Evolutionary conservation across 257 asterid species (phyloP), one percentile per base, ranked within the genome.

Genomic region (Osmanthus fragrans): DNA sequence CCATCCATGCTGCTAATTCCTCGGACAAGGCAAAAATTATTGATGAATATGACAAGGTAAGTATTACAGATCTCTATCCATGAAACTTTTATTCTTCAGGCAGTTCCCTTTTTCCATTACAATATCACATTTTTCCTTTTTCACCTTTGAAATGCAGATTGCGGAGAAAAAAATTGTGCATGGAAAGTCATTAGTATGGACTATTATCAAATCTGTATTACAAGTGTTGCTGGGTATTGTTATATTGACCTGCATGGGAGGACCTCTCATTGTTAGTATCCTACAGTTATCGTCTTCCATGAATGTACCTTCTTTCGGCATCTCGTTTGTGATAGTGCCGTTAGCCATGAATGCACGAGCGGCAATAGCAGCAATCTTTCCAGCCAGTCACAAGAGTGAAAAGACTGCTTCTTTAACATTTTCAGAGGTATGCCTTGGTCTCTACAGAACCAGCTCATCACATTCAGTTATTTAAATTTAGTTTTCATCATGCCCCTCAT

Each of bases 1-100:
- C 88, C 69, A 76, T 86, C 25, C 13, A 42, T 6, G 82, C 75
- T 29, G 73, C 89, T 29, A 77, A 85, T 4, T 40, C 84, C 67
- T 47, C 67, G 4, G 86, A 87, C 78, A 77, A 15, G 79, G 60
- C 56, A 27, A 79, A 68, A 56, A 76, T 72, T 66, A 67, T 78
- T 7, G 83, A 76, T 18, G 80, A 87, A 72, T 89, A 37, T 68
- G 88, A 89, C 82, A 74, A 81, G 85, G 93, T 85, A 65, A 42
- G 42, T 47, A 47, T 13, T 42, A 4, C 7, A 47, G 7, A 64
- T 71, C 49, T 42, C 49, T 10, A 42, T 42, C 49, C 49, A 37
- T 37, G 51, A 42, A 42, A 13, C 51, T 42, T 42, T 11, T 42
- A 13, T 42, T 15, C 18, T 42, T 42, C 2, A 11, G 15, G 16